A percentile compares a stretch with the other conserved stretches of the same genome.
Conservation (phyloP, 2,329 filamentous ascomycete species). For the Blumeria hordei region DNA sequence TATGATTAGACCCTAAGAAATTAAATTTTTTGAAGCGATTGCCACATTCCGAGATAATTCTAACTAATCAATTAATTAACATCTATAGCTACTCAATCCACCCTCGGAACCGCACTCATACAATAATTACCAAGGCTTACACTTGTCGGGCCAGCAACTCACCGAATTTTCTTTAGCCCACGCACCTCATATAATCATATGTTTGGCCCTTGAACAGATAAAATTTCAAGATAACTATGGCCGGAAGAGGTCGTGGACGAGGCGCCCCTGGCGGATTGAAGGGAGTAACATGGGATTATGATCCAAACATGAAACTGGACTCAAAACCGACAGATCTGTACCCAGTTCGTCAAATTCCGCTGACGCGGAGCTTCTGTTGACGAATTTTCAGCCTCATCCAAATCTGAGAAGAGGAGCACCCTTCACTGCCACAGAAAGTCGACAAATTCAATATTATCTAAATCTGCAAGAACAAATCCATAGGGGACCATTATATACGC, state of each 20-base stretch:
- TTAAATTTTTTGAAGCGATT: no score
- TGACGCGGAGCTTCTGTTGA: neutral
- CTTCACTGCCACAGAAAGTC: constrained; percentile 20
- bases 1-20: no score
- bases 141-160: no score
- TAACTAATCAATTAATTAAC: no score
- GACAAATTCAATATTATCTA: constrained; percentile 24
- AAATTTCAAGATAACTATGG: constrained; percentile 4
- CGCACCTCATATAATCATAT: no score
- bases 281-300: constrained; percentile 14
- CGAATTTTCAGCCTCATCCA: constrained; percentile 10
- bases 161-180: no score
- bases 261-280: constrained; percentile 10
- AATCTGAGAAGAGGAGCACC: constrained; percentile 17
- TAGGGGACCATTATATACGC: constrained; percentile 31
- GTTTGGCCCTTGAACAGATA: no score
- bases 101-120: no score
- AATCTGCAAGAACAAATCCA: constrained; percentile 28
- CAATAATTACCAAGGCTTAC: no score
- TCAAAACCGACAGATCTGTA: constrained; percentile 22
- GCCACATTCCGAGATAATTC: no score
- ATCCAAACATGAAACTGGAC: constrained; percentile 12
- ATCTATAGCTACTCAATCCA: no score
- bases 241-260: constrained; percentile 10
- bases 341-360: constrained; percentile 17